A percentile compares a stretch with the other conserved stretches of the same genome.
phyloP scores from a whole-genome alignment of 306 rosid species.

The Castanea sativa region DNA sequence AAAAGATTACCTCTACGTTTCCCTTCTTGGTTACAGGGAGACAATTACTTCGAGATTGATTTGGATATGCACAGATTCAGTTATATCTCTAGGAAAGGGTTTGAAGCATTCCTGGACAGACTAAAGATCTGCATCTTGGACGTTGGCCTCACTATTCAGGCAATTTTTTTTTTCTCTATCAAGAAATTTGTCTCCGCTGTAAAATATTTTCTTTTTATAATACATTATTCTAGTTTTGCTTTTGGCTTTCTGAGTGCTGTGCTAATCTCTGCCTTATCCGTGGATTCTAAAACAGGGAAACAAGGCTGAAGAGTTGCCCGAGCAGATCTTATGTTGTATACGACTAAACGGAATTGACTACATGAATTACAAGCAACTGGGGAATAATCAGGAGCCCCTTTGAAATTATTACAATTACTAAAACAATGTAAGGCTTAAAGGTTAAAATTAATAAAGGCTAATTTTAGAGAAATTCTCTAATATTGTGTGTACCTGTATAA shows the following conservation, averaged over 20 bases:
- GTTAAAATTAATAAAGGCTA: slow-evolving; percentile 24
- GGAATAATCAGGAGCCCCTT: slow-evolving; percentile 48
- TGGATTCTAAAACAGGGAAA: slow-evolving; percentile 63
- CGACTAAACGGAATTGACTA: slow-evolving; percentile 83
- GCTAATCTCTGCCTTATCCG: neutral
- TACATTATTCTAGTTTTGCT: neutral
- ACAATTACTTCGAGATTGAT: slow-evolving; percentile 93
- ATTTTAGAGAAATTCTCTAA: slow-evolving; percentile 25
- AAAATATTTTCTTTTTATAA: too few relatives aligned
- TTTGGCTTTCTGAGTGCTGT: neutral
- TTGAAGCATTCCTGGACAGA: slow-evolving; percentile 87
- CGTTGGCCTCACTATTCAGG: slow-evolving; percentile 98
- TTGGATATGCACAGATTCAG: slow-evolving; percentile 98
- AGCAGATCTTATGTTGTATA: slow-evolving; percentile 85
- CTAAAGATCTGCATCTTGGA: slow-evolving; percentile 76
- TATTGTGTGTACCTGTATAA: slow-evolving; percentile 7
- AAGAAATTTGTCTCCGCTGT: neutral
- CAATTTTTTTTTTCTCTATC: slow-evolving; percentile 22
- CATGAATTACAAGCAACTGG: slow-evolving; percentile 78
- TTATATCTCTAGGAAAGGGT: slow-evolving; percentile 92
- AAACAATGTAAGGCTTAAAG: slow-evolving; percentile 27
- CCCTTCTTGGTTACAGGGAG: slow-evolving; percentile 51
- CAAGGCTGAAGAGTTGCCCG: slow-evolving; percentile 93
- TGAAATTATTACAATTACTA: slow-evolving; percentile 16
- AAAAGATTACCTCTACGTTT: neutral